A percentile compares a stretch with the other conserved stretches of the same genome.
phyloP scores from a whole-genome alignment of 345 rosid genomes.

The Brassica incana region DNA sequence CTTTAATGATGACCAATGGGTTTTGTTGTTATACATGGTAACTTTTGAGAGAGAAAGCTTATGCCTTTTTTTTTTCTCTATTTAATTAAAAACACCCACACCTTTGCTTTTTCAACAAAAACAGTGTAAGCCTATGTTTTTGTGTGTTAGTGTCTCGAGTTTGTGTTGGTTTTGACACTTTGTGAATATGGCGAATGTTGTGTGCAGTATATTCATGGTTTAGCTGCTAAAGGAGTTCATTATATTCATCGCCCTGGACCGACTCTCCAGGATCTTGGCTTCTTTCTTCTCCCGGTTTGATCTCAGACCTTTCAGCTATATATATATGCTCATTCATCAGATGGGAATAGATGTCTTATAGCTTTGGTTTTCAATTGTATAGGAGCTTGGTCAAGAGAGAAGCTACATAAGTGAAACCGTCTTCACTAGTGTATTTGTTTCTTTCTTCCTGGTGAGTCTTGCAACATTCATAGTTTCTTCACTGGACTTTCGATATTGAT shows the following conservation, averaged over 20 bases:
- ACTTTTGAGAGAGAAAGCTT: constrained; percentile 36
- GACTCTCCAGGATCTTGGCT: constrained; percentile 81
- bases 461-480: constrained; percentile 1
- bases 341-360: constrained; percentile 12
- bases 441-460: constrained; percentile 74
- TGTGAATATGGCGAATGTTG: background rate
- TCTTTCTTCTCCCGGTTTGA: constrained; percentile 83
- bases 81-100: background rate
- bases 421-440: constrained; percentile 64
- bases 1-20: constrained; percentile 6
- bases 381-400: constrained; percentile 97
- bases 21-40: constrained; percentile 34
- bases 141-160: background rate
- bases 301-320: constrained; percentile 6
- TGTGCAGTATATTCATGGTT: constrained; percentile 50
- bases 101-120: background rate
- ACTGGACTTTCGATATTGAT: background rate
- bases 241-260: constrained; percentile 91
- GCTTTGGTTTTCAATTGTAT: constrained; percentile 21
- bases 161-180: constrained; percentile 16
- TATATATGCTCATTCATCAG: background rate
- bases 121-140: background rate
- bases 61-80: background rate
- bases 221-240: constrained; percentile 95
- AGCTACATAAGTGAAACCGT: constrained; percentile 87